Evolutionary conservation across 1,284 basidiomycete genomes (phyloP).

Genomic region (Meira nashicola): DNA sequence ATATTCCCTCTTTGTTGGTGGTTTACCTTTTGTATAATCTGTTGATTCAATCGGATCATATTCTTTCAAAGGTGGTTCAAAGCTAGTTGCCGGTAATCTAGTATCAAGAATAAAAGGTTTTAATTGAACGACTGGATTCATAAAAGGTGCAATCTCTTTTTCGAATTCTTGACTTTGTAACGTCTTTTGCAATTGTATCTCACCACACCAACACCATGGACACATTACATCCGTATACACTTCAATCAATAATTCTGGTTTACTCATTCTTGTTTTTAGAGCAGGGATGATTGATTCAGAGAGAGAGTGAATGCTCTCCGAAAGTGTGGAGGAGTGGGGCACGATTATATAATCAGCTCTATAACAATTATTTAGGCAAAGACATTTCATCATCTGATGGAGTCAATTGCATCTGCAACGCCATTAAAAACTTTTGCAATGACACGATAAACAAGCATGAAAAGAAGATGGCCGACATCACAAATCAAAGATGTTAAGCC

Average conservation of each 20-base stretch:
- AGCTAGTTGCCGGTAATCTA: conserved; percentile 22
- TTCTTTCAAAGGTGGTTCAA: conserved; percentile 21
- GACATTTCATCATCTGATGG: too few relatives aligned
- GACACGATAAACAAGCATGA: too few relatives aligned
- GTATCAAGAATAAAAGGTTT: conserved; percentile 36
- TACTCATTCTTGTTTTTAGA: conserved; percentile 18
- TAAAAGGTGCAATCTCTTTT: conserved; percentile 24
- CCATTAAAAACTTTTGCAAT: too few relatives aligned
- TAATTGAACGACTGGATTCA: conserved; percentile 23
- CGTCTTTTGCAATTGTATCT: conserved; percentile 24
- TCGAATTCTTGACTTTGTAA: conserved; percentile 27
- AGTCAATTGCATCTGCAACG: too few relatives aligned
- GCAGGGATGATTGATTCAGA: not conserved
- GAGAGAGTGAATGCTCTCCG: too few relatives aligned
- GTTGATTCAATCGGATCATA: conserved; percentile 31
- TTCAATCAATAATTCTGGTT: conserved; percentile 29
- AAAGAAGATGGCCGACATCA: too few relatives aligned
- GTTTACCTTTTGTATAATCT: conserved; percentile 21
- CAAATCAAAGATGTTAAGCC: too few relatives aligned
- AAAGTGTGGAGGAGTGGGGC: too few relatives aligned
- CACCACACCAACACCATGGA: conserved; percentile 35
- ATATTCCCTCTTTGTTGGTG: conserved; percentile 32
- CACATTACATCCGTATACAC: conserved; percentile 30
- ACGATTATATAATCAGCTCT: too few relatives aligned
- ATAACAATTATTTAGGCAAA: too few relatives aligned